Evolutionary conservation across 2,329 filamentous ascomycete genomes (phyloP).

Genomic region (Thermothelomyces thermophilus): DNA sequence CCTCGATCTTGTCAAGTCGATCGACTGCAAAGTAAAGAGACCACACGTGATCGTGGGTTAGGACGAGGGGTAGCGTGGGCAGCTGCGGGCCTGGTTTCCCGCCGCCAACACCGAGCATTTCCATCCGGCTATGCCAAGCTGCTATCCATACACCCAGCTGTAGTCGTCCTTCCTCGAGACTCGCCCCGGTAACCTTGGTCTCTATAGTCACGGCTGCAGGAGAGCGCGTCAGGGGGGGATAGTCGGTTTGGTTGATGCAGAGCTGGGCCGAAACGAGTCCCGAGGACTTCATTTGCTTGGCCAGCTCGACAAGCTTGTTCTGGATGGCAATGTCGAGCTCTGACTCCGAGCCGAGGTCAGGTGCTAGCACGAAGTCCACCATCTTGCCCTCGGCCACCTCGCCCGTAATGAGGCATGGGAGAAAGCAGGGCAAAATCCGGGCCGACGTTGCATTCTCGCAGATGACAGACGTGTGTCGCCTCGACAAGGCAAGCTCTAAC

Average conservation of each 20-base stretch:
- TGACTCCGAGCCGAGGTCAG: conserved; percentile 4
- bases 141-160: conserved; percentile 15
- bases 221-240: conserved; percentile 6
- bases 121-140: conserved; percentile 15
- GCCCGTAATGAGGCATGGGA: conserved; percentile 9
- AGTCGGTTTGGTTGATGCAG: conserved; percentile 13
- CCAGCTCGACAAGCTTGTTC: conserved; percentile 7
- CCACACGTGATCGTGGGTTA: conserved; percentile 14
- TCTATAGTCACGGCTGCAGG: conserved; percentile 11
- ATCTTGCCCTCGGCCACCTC: conserved; percentile 11
- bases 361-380: conserved; percentile 12
- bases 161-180: conserved; percentile 12
- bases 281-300: conserved; percentile 5
- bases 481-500: conserved; percentile 6
- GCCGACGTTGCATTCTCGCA: conserved; percentile 13
- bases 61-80: conserved; percentile 13
- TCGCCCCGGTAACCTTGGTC: conserved; percentile 12
- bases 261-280: conserved; percentile 5
- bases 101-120: conserved; percentile 8
- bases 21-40: conserved; percentile 16
- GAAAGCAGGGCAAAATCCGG: conserved; percentile 12
- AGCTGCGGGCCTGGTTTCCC: conserved; percentile 8
- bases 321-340: conserved; percentile 9
- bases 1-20: conserved; percentile 10
- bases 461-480: not conserved